Evolutionary conservation across 2,329 filamentous ascomycete genomes (phyloP), one percentile per base, ranked within the genome.

Genomic region (Cladosporium austrohemisphaericum): DNA sequence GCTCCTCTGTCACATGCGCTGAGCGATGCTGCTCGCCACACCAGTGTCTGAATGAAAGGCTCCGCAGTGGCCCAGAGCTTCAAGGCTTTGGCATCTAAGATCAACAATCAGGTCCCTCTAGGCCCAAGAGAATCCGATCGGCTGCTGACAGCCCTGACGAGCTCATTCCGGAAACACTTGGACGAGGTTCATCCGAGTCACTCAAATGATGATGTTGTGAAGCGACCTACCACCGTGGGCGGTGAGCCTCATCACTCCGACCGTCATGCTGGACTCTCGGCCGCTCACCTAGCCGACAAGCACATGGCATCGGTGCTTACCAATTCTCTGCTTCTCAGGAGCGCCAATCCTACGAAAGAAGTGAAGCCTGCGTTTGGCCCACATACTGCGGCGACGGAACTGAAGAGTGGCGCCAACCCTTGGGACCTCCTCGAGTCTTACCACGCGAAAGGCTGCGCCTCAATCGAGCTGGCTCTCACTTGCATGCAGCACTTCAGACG

Each of bases 131-230:
- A 85, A 59, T 81, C 77, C 13, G 71, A 79, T 53, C 76, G 80
- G 57, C 70, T 86, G 6, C 73, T 85, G 32, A 74, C 71, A 46
- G 71, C 81, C 16, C 74, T 86, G 55, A 84, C 80, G 18, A 75
- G 73, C 32, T 84, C 81, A 10, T 86, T 86, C 63, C 75, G 80
- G 56, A 71, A 75, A 41, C 80, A 84, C 51, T 74, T 86, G 33
- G 81, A 85, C 58, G 72, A 70, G 46, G 75, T 78, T 51, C 76
- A 84, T 65, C 76, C 75, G 14, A 60, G 63, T 25, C 55, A 58
- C n/a, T 52, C 56, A 54, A 28, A 60, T 28, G 49, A 66, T 18
- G 48, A 56, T 31, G 51, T n/a, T n/a, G n/a, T 18, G 37, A 44
- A 45, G 31, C 48, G 25, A 16, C 13, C 44, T 16, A 10, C n/a